Base-by-base conservation (phyloP, 306 rosid genomes). In the Fagus sylvatica region DNA sequence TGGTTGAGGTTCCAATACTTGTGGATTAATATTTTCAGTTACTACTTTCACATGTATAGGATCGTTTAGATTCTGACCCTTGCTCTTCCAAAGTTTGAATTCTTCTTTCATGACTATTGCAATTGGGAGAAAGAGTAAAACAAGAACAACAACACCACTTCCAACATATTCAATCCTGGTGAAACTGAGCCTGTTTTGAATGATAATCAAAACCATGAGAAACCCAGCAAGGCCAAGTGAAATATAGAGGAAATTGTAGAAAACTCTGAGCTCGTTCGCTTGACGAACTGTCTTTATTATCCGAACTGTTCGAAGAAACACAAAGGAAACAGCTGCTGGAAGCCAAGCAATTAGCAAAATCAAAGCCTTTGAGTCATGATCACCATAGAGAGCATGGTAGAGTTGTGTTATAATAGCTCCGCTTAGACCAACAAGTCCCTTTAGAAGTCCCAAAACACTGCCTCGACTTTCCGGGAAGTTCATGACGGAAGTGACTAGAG, bases 371-470 rank as follows among this genome's bases (percentile, higher is more conserved):
- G 87, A 32, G 16, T 91, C 5, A 13, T 22, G 28, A 22, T 71
- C 75, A 16, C 93, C 90, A 69, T 89, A 91, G 43, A 89, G 81
- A 15, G 90, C 91, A 51, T 69, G 83, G 84, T 82, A 87, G 3
- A 91, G 67, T 65, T 91, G 93, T 1, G 89, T 86, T 48, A 89
- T 79, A 17, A 91, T 83, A 4, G 97, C 97, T 2, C 93, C 97
- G 62, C 97, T 91, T 2, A 91, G 77, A 2, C 97, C 97, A 42
- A 90, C 90, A 42, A 87, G 90, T 30, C 96, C 96, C 79, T 92
- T 92, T 28, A 90, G 74, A 2, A 88, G 86, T 2, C 97, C 97
- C 74, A 92, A 11, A 17, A 90, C 89, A 66, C 88, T 85, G 17
- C 97, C 97, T 9, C 97, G 79, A 61, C 87, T 87, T 56, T 83